Base-by-base conservation (phyloP, 495 filamentous ascomycete genomes). In the Xylaria telfairii region DNA sequence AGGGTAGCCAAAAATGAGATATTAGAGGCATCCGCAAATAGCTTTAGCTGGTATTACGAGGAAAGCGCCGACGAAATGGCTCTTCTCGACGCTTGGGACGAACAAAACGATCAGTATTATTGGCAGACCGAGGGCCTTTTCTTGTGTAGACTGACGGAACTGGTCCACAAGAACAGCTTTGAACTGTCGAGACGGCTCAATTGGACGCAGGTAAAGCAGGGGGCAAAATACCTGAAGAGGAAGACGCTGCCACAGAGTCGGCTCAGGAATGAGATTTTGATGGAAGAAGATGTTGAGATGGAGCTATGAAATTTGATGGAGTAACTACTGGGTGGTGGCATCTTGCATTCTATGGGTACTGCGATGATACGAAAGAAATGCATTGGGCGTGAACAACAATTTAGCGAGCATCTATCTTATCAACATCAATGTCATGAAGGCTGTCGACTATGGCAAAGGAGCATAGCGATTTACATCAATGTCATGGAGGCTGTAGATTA, bases 101-200 rank as follows among this genome's bases (percentile, higher is more conserved):
- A 12, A 0, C 3, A 17, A 17, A 5, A 17, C 47, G 10, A 6
- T 17, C 9, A 19, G 63, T 66, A 34, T 19, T 26, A 41, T n/a
- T 66, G 63, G 63, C 63, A 66, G 46, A 66, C 19, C 1, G 63
- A 66, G 41, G 63, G 63, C 3, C 19, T 66, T 0, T 66, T 66
- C 21, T 47, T 66, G 30, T 53, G 46, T 32, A 1, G 46, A 17
- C 34, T 66, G 47, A 28, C 32, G 1, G 46, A 66, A 34, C 24
- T 66, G 24, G 32, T 41, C 9, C 1, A 39, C 5, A 30, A 66
- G 21, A 3, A 15, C 0, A 2, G 0, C 0, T 66, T 54, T 47
- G 19, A 63, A 19, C 1, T 0, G 0, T 37, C 37, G n/a, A 15
- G 39, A 7, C 0, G 1, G 7, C 1, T 32, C 19, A 42, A 21